phyloP scores from a whole-genome alignment of 257 asterid species.

The Salvia rosmarinus region DNA sequence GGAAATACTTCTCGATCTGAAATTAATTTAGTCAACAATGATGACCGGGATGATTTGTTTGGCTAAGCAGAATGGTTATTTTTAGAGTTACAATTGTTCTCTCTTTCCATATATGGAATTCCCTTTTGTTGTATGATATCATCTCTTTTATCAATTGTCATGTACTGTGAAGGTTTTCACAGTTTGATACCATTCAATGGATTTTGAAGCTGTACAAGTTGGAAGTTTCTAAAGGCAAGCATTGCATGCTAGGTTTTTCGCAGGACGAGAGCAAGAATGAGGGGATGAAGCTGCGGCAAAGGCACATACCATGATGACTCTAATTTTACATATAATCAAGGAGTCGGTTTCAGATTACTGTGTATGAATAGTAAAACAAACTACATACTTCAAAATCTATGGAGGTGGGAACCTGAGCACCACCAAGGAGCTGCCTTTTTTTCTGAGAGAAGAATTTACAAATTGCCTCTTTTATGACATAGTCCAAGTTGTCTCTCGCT shows the following conservation, averaged over 20 bases:
- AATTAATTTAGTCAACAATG: conserved; percentile 42
- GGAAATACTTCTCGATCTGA: conserved; percentile 43
- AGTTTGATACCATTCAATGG: conserved; percentile 16
- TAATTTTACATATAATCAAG: conserved; percentile 19
- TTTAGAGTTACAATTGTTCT: conserved; percentile 30
- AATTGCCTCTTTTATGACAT: conserved; percentile 18
- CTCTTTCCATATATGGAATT: conserved; percentile 33
- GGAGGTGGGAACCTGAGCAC: conserved; percentile 17
- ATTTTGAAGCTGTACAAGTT: conserved; percentile 34
- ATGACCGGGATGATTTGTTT: conserved; percentile 83
- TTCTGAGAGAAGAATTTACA: background rate
- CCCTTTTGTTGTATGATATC: conserved; percentile 48
- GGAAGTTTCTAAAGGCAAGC: conserved; percentile 34
- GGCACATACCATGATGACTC: conserved; percentile 8
- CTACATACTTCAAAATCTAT: conserved; percentile 14
- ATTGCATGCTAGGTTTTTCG: background rate
- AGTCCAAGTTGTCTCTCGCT: conserved; percentile 16
- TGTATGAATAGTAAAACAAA: conserved; percentile 14
- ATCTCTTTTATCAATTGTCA: conserved; percentile 30
- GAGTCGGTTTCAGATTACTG: conserved; percentile 25
- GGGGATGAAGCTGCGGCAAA: background rate
- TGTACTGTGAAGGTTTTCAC: conserved; percentile 19
- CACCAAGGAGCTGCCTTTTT: conserved; percentile 34
- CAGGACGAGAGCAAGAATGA: background rate
- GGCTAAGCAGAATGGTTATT: conserved; percentile 53